These are phyloP conservation scores for Neofusicoccum umdonicola DNA, from an alignment of 2,329 filamentous ascomycete species.

Conservation along the genomic window DNA sequence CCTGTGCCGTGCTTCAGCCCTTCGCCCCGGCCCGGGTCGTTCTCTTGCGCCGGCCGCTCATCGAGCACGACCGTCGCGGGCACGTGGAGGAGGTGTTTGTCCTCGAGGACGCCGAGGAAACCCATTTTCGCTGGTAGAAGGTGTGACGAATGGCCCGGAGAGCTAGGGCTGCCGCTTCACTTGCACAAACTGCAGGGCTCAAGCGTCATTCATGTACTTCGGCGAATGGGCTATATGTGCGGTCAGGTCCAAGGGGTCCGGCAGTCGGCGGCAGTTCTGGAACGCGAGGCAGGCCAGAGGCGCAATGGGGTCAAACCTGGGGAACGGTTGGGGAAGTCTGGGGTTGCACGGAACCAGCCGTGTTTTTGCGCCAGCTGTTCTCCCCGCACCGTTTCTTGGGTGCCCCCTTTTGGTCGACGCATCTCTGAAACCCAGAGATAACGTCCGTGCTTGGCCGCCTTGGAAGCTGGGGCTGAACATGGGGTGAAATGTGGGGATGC, in stretches of 20 bases:
- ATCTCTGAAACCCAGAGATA: neutral
- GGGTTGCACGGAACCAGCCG: neutral
- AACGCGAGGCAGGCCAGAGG: neutral
- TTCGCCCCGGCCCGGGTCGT: conserved; percentile 20
- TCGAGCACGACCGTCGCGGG: conserved; percentile 34
- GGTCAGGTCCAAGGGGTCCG: neutral
- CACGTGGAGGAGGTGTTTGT: conserved; percentile 33
- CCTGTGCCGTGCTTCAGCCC: conserved; percentile 33
- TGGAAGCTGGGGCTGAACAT: neutral
- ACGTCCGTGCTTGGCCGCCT: neutral
- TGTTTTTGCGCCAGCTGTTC: neutral
- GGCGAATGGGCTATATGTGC: neutral
- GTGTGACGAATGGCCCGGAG: neutral
- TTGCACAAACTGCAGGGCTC: neutral
- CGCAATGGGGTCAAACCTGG: neutral
- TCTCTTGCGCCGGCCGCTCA: conserved; percentile 24
- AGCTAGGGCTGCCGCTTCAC: neutral
- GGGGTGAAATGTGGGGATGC: neutral
- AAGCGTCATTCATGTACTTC: neutral
- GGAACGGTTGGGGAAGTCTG: neutral
- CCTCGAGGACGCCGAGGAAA: conserved; percentile 34
- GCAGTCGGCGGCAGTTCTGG: neutral
- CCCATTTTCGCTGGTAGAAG: conserved; percentile 24
- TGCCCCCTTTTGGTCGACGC: neutral
- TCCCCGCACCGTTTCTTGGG: neutral